Percentiles rank a stretch among this genome's conserved stretches.
Conservation (phyloP, 2,329 filamentous ascomycete species). For the Arthrobotrys musiformis region DNA sequence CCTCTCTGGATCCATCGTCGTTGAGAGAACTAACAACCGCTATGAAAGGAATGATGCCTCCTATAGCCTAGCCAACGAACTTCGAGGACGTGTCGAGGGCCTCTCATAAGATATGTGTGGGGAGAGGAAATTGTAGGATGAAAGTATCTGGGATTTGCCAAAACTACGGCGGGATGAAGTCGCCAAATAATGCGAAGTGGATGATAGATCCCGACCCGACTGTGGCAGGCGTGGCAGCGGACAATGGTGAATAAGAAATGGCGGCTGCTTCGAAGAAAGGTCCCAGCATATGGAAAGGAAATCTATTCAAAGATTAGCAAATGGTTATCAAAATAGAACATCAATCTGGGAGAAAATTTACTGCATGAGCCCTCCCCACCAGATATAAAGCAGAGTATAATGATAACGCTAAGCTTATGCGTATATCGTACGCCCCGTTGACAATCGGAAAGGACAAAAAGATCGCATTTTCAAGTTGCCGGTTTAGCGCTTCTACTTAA, state of each 20-base stretch:
- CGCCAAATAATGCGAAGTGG: no score
- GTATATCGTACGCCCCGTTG: neutral
- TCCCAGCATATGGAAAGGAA: neutral
- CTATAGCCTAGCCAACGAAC: no score
- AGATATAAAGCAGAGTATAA: neutral
- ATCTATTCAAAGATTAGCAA: neutral
- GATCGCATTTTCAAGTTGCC: neutral
- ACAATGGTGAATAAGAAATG: no score
- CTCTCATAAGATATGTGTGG: no score
- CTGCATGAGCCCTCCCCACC: neutral
- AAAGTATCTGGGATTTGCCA: no score
- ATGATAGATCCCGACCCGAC: no score
- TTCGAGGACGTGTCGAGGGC: no score
- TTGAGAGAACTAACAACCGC: neutral
- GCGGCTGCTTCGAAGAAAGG: no score
- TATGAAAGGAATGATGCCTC: neutral
- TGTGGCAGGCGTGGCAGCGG: no score
- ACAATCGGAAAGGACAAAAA: neutral
- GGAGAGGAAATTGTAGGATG: no score
- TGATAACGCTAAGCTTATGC: neutral
- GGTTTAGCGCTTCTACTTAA: slow-evolving; percentile 21
- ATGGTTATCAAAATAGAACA: neutral
- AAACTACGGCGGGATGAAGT: no score
- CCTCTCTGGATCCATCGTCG: neutral
- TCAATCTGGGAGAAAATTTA: neutral